phyloP scores from a whole-genome alignment of 2,329 filamentous ascomycete species.

The Hypoxylon sp. region DNA sequence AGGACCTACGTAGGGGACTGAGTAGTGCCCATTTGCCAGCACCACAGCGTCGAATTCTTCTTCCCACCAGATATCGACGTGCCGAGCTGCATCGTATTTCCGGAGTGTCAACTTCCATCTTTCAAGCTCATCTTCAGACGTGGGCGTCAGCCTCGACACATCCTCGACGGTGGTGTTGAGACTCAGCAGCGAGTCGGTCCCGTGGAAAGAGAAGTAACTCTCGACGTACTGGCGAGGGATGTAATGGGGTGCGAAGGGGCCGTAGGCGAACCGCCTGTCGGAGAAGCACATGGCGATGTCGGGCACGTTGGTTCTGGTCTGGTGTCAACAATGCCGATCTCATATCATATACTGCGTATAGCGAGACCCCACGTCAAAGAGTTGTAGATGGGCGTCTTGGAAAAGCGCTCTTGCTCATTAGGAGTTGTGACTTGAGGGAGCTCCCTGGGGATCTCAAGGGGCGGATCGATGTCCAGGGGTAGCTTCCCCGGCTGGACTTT shows the following conservation, averaged over 20 bases:
- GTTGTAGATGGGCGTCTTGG: conserved; percentile 64
- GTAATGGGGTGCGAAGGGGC: conserved; percentile 67
- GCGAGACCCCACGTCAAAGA: conserved; percentile 60
- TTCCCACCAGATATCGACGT: conserved; percentile 66
- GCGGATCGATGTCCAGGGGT: conserved; percentile 60
- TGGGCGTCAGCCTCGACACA: conserved; percentile 52
- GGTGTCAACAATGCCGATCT: conserved; percentile 10
- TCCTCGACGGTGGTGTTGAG: conserved; percentile 67
- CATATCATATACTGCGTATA: neutral
- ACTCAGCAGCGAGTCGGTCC: conserved; percentile 59
- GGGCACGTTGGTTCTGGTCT: conserved; percentile 65
- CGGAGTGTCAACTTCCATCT: conserved; percentile 63
- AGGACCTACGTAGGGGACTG: conserved; percentile 59
- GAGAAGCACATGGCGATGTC: conserved; percentile 69
- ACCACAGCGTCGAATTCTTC: conserved; percentile 62
- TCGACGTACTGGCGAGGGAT: conserved; percentile 68
- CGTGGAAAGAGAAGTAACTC: conserved; percentile 65
- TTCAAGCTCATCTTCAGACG: conserved; percentile 26
- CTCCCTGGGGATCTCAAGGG: conserved; percentile 57
- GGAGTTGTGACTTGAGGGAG: conserved; percentile 58
- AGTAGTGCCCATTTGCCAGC: conserved; percentile 60
- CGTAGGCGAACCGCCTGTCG: conserved; percentile 65
- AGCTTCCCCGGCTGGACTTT: conserved; percentile 58
- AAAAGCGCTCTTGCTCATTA: conserved; percentile 59
- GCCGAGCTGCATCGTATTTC: conserved; percentile 57